Evolutionary conservation across 441 rosid genomes (phyloP).

Genomic region (Mallotus repandus): DNA sequence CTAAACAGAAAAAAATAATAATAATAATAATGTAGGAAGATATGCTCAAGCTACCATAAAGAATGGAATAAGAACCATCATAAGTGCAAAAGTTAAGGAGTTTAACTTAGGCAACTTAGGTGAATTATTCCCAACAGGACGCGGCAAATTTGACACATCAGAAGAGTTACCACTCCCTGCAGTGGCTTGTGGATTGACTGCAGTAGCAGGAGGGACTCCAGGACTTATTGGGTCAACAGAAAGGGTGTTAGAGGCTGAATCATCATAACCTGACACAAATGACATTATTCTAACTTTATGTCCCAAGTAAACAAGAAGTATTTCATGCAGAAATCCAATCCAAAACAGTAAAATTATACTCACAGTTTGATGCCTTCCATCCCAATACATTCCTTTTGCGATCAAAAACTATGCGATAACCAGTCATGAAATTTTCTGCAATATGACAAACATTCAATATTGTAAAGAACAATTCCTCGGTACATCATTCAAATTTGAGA

Average conservation of each 20-base stretch:
- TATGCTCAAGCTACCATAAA: constrained; percentile 35
- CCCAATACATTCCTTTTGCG: constrained; percentile 74
- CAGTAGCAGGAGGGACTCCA: constrained; percentile 52
- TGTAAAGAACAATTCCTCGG: constrained; percentile 5
- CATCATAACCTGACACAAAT: constrained; percentile 45
- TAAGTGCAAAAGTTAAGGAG: constrained; percentile 22
- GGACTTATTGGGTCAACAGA: constrained; percentile 44
- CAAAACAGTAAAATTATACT: constrained; percentile 30
- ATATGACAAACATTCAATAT: not conserved
- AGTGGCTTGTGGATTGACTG: constrained; percentile 67
- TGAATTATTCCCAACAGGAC: constrained; percentile 32
- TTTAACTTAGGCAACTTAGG: constrained; percentile 19
- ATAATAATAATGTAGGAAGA: not conserved
- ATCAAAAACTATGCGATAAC: constrained; percentile 71
- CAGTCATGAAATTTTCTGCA: constrained; percentile 96
- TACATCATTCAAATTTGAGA: not conserved
- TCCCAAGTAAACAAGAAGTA: not conserved
- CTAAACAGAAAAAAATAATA: not conserved
- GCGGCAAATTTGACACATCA: constrained; percentile 21
- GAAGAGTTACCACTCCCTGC: constrained; percentile 25
- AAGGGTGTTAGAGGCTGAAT: constrained; percentile 29
- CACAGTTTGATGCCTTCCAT: constrained; percentile 84
- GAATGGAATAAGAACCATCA: constrained; percentile 30
- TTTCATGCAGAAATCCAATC: not conserved
- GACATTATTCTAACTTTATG: not conserved